A percentile compares a stretch with the other conserved stretches of the same genome.
Evolutionary conservation across 768 basidiomycete species (phyloP).

Genomic region (Tylopilus intermedius): DNA sequence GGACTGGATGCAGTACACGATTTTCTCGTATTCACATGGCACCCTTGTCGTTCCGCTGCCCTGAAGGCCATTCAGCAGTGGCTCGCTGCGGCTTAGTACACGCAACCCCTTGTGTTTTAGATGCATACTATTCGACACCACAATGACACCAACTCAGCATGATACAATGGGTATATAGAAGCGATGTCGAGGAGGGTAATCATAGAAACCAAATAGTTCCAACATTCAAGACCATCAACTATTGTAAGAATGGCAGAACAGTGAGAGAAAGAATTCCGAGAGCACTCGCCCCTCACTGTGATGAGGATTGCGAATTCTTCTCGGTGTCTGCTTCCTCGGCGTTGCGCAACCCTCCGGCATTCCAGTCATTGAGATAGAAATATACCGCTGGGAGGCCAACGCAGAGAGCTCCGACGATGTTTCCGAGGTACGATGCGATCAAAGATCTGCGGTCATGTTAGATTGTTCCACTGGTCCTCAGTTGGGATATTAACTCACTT

Average conservation of each 20-base stretch:
- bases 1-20: constrained; percentile 52
- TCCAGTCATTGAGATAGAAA: constrained; percentile 56
- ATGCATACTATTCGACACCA: background rate
- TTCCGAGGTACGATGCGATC: constrained; percentile 62
- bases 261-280: background rate
- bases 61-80: constrained; percentile 47
- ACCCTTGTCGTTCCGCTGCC: constrained; percentile 48
- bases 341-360: constrained; percentile 32
- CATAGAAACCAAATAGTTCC: background rate
- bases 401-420: constrained; percentile 59
- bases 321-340: constrained; percentile 36
- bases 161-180: background rate
- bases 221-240: background rate
- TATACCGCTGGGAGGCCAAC: constrained; percentile 63
- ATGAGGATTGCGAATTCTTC: constrained; percentile 10
- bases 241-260: background rate
- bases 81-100: constrained; percentile 17
- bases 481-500: constrained; percentile 42
- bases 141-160: background rate
- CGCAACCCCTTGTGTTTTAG: background rate
- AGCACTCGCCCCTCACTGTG: constrained; percentile 1
- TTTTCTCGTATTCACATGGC: constrained; percentile 44
- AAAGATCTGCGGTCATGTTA: constrained; percentile 41
- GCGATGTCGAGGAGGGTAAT: background rate
- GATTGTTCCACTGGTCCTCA: background rate